A percentile compares a stretch with the other conserved stretches of the same genome.
phyloP scores from a whole-genome alignment of 2,329 filamentous ascomycete species.

The Colletotrichum karsti region DNA sequence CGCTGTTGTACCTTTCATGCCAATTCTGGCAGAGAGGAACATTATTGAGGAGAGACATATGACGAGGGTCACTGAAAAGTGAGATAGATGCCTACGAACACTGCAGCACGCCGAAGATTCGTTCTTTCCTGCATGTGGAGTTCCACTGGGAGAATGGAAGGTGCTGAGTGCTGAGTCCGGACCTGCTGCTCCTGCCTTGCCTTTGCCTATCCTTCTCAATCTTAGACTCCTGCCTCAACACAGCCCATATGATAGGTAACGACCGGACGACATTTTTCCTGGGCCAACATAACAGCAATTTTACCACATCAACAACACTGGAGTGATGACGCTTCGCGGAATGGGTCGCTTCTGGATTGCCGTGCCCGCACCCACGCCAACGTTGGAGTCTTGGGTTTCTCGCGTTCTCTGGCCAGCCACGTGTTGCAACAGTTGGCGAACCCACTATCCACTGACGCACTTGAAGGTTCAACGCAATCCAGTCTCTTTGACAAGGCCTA shows the following conservation, averaged over 20 bases:
- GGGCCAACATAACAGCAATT: too few relatives aligned
- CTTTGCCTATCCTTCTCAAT: background rate
- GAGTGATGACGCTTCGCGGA: background rate
- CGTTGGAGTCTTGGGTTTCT: too few relatives aligned
- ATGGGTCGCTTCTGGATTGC: background rate
- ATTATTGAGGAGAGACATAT: too few relatives aligned
- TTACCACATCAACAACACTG: too few relatives aligned
- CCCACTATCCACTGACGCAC: too few relatives aligned
- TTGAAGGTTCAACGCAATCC: too few relatives aligned
- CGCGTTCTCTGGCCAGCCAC: too few relatives aligned
- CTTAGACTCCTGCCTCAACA: background rate
- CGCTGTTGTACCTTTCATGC: background rate
- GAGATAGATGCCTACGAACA: background rate
- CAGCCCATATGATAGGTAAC: background rate
- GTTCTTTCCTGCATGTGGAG: background rate
- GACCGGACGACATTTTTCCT: background rate
- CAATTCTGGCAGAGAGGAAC: background rate
- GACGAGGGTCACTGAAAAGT: too few relatives aligned
- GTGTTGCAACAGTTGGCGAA: too few relatives aligned
- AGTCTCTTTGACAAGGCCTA: too few relatives aligned
- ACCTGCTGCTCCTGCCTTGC: background rate
- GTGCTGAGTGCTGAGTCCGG: background rate
- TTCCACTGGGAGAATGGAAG: too few relatives aligned
- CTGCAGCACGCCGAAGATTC: too few relatives aligned
- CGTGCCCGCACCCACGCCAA: background rate